Conservation (phyloP, 139 green algal genomes). For the Pseudopediastrum boryanum region DNA sequence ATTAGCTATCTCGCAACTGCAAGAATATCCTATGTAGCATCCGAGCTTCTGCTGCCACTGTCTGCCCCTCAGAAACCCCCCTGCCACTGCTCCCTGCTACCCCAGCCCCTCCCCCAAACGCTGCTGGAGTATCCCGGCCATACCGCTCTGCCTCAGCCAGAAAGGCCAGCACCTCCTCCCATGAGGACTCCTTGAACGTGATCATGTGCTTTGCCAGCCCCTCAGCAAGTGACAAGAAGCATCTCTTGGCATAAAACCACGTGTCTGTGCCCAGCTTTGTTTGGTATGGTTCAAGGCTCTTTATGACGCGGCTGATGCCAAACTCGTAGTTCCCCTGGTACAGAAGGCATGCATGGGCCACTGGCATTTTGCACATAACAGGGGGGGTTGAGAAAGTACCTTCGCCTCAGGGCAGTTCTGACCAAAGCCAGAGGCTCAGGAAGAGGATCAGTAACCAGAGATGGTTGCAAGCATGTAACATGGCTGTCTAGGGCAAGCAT, state of each 20-base stretch:
- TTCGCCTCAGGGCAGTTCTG: too few species aligned
- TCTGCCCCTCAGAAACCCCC: conserved; percentile 29
- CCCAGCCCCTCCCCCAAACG: conserved; percentile 14
- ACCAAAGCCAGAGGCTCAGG: too few species aligned
- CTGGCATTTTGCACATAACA: too few species aligned
- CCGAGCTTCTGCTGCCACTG: conserved; percentile 54
- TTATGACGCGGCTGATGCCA: conserved; percentile 88
- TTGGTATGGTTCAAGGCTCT: conserved; percentile 82
- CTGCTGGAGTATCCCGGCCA: conserved; percentile 14
- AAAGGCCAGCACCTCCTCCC: conserved; percentile 59
- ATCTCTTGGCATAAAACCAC: conserved; percentile 78
- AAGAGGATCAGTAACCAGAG: too few species aligned
- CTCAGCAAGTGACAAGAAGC: conserved; percentile 84
- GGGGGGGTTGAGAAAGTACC: too few species aligned
- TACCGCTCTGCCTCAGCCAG: conserved; percentile 36
- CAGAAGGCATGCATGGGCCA: too few species aligned
- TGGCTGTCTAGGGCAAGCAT: too few species aligned
- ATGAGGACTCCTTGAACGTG: conserved; percentile 69
- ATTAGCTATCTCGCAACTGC: conserved; percentile 45
- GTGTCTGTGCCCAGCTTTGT: conserved; percentile 82
- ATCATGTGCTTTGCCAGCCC: conserved; percentile 91
- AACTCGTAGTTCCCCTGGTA: conserved; percentile 87
- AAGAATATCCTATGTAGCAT: conserved; percentile 59
- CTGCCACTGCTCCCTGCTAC: conserved; percentile 25
- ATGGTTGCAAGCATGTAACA: too few species aligned